A percentile compares a stretch with the other conserved stretches of the same genome.
phyloP scores from a whole-genome alignment of 1,284 basidiomycete genomes.

The Moesziomyces antarcticus region DNA sequence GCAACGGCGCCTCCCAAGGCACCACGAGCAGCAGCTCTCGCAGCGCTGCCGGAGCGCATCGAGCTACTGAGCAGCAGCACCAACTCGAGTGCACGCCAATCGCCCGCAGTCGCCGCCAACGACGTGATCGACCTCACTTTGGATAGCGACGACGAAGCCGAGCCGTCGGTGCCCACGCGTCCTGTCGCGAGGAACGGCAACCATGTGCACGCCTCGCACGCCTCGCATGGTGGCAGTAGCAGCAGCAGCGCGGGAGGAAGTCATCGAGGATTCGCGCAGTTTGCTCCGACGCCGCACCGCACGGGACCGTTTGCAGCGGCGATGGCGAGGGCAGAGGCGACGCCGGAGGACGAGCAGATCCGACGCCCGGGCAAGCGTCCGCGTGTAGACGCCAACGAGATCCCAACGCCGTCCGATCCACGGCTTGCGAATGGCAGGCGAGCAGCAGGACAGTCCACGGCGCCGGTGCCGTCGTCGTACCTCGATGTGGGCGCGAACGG shows the following conservation, averaged over 20 bases:
- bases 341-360: conserved; percentile 46
- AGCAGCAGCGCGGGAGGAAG: background rate
- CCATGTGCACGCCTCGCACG: conserved; percentile 2
- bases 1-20: background rate
- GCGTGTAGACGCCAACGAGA: conserved; percentile 6
- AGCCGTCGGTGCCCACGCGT: conserved; percentile 24
- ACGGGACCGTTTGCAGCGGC: conserved; percentile 13
- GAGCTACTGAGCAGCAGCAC: conserved; percentile 34
- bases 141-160: conserved; percentile 44
- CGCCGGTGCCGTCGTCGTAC: conserved; percentile 21
- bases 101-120: conserved; percentile 15
- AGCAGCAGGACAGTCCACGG: background rate
- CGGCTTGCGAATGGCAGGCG: conserved; percentile 17
- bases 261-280: conserved; percentile 10
- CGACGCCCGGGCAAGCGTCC: conserved; percentile 39
- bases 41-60: conserved; percentile 24
- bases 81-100: conserved; percentile 15
- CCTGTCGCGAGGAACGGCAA: conserved; percentile 11
- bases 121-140: conserved; percentile 50
- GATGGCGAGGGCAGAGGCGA: conserved; percentile 21
- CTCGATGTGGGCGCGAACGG: conserved; percentile 17
- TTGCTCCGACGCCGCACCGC: conserved; percentile 22
- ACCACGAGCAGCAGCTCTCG: background rate
- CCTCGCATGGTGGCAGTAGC: background rate
- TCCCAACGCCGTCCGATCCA: conserved; percentile 18